Base-by-base conservation (phyloP, 192 early-diverging fungal species). In the Entrophospora sp. region DNA sequence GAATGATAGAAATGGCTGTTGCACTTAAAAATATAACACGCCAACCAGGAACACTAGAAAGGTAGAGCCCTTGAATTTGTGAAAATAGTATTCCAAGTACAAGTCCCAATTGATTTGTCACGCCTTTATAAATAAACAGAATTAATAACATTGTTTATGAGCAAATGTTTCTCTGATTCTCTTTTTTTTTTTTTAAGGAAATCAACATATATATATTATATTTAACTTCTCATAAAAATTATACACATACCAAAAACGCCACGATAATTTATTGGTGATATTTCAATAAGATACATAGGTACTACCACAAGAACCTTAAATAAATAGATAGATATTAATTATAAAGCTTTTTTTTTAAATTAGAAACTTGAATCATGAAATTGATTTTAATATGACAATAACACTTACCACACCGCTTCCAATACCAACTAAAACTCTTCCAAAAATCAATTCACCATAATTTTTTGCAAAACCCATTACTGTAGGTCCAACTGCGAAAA, bases 81-180 rank as follows among this genome's bases (percentile, higher is more conserved):
- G 91, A 83, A 14, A 84, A 63, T 27, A 96, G 77, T 62, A 96
- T 82, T 20, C 94, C 94, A 10, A 83, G 53, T 10, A 94, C 85
- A 56, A 93, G 91, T 35, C 87, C 85, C 51, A 93, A 71, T 75
- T 96, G 94, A 73, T 92, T 92, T 67, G 88, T 78, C n/a, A 85
- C 80, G 38, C 90, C 78, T 79, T 61, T 13, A 31, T 24, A 20
- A 35, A 20, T 22, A 12, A 35, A 31, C 36, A 57, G 10, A 30
- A 25, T 62, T 6, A 25, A 24, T 14, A n/a, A 42, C 20, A 36
- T 30, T 34, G 22, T 27, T 22, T 2, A n/a, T 18, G 32, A 42
- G 36, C 43, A 14, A 20, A 5, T 43, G n/a, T n/a, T n/a, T n/a
- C n/a, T n/a, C n/a, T n/a, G n/a, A n/a, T n/a, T n/a, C n/a, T n/a